Evolutionary conservation across 1,284 basidiomycete species (phyloP).

Genomic region (Ceratobasidium sp.): DNA sequence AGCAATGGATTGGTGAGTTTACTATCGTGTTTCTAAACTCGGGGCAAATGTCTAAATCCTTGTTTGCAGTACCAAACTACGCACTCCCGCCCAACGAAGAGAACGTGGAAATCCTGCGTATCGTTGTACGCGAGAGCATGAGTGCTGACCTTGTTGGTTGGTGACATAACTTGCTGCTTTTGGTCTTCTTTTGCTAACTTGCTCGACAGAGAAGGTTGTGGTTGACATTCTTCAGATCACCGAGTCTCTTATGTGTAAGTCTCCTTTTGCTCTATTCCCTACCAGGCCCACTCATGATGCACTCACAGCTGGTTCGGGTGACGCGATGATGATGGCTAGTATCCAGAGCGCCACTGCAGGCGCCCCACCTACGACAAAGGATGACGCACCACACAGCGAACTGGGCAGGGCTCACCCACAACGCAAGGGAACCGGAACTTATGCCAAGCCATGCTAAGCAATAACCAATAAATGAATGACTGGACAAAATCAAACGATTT

Average conservation of each 20-base stretch:
- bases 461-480: background rate
- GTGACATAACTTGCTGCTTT: constrained; percentile 43
- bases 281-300: background rate
- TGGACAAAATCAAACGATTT: background rate
- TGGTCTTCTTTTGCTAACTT: background rate
- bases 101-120: constrained; percentile 79
- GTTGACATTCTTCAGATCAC: constrained; percentile 41
- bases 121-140: constrained; percentile 78
- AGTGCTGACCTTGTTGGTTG: constrained; percentile 71
- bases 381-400: constrained; percentile 11
- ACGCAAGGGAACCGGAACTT: constrained; percentile 4
- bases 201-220: constrained; percentile 32
- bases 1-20: constrained; percentile 67
- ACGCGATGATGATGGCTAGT: constrained; percentile 20
- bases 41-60: constrained; percentile 47
- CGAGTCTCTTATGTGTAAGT: constrained; percentile 42
- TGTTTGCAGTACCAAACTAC: constrained; percentile 76
- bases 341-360: background rate
- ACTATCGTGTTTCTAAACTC: background rate
- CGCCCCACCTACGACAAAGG: too few relatives aligned
- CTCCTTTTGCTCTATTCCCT: too few relatives aligned
- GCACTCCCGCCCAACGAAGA: constrained; percentile 76
- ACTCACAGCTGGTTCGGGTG: constrained; percentile 7
- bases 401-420: constrained; percentile 10
- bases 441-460: constrained; percentile 32